Evolutionary conservation across 805 yeast genomes (phyloP).

Genomic region (Monosporozyma unispora): DNA sequence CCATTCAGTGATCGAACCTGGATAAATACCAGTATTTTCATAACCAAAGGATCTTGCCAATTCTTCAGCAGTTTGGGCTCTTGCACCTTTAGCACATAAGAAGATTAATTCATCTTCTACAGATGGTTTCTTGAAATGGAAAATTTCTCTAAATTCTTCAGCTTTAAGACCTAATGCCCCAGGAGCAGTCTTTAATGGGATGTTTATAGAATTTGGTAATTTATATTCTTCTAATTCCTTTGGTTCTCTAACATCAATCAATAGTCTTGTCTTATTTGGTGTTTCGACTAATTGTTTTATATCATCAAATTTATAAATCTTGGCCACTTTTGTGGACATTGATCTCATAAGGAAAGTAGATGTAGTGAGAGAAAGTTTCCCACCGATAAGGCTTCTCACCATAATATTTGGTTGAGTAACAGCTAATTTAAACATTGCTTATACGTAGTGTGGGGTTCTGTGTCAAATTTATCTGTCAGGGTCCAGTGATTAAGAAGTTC

Average conservation of each 20-base stretch:
- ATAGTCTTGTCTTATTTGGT: slow-evolving; percentile 42
- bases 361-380: neutral
- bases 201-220: slow-evolving; percentile 77
- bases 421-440: neutral
- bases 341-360: neutral
- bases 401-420: neutral
- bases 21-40: slow-evolving; percentile 70
- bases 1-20: slow-evolving; percentile 90
- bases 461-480: neutral
- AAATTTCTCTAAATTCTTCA: slow-evolving; percentile 72
- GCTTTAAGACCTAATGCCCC: slow-evolving; percentile 76
- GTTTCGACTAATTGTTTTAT: slow-evolving; percentile 39
- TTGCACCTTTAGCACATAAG: slow-evolving; percentile 87
- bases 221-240: slow-evolving; percentile 61
- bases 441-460: neutral
- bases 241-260: slow-evolving; percentile 92
- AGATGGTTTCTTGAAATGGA: slow-evolving; percentile 75
- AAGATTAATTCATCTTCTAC: slow-evolving; percentile 67
- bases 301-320: slow-evolving; percentile 41
- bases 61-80: slow-evolving; percentile 86
- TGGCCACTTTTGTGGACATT: slow-evolving; percentile 30
- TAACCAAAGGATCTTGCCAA: slow-evolving; percentile 88
- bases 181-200: slow-evolving; percentile 85
- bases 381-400: neutral
- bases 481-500: neutral